Conservation (phyloP, 225 moss, liverwort and hornwort genomes). For the Takakia lepidozioides region DNA sequence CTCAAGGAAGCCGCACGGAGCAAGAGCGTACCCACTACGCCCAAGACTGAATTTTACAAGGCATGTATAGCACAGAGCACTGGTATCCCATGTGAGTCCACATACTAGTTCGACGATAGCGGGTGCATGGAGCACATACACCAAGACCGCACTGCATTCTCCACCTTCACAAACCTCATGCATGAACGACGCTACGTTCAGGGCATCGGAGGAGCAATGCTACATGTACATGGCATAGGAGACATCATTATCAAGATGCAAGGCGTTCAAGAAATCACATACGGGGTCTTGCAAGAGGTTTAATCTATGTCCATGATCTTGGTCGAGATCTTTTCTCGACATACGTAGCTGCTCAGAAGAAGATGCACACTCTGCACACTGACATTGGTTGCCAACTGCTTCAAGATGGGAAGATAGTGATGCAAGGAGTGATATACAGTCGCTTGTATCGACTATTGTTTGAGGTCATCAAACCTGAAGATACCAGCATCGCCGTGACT, state of each 20-base stretch:
- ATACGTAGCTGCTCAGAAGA: neutral
- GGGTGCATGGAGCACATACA: slow-evolving; percentile 5
- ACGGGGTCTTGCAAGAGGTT: neutral
- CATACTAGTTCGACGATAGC: neutral
- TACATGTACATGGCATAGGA: neutral
- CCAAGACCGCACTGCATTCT: neutral
- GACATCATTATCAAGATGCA: slow-evolving; percentile 7
- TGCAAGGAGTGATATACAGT: neutral
- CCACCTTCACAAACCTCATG: neutral
- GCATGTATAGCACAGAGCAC: neutral
- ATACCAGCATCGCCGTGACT: neutral
- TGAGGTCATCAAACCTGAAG: neutral
- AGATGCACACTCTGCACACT: slow-evolving; percentile 3
- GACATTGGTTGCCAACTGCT: slow-evolving; percentile 1
- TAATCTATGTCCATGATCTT: neutral
- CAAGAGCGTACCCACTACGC: too few relatives aligned
- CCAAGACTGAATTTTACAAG: neutral
- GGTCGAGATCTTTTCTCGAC: neutral
- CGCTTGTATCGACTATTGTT: neutral
- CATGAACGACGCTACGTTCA: neutral
- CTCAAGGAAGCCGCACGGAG: too few relatives aligned
- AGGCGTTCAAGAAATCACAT: neutral
- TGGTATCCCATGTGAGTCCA: neutral
- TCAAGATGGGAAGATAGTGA: slow-evolving; percentile 1
- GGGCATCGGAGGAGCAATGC: slow-evolving; percentile 1